Evolutionary conservation across 2,329 filamentous ascomycete species (phyloP).

Genomic region (Epicoccum nigrum): DNA sequence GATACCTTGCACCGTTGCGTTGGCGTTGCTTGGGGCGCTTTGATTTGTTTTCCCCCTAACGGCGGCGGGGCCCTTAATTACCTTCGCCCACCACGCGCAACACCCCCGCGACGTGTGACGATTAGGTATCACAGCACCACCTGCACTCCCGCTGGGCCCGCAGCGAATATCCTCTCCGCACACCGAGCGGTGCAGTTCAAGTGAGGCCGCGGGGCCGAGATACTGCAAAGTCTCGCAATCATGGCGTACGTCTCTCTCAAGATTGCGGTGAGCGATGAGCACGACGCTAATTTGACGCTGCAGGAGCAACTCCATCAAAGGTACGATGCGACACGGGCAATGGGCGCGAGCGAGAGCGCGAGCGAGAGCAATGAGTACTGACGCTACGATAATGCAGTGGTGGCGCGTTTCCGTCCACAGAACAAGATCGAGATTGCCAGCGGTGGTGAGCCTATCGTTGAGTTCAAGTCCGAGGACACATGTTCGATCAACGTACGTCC

Average conservation of each 20-base stretch:
- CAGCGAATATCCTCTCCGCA: slow-evolving; percentile 24
- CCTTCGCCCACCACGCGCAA: slow-evolving; percentile 41
- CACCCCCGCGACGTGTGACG: slow-evolving; percentile 31
- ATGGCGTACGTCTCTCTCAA: slow-evolving; percentile 46
- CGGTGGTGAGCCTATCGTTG: slow-evolving; percentile 89
- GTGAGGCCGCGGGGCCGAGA: slow-evolving; percentile 47
- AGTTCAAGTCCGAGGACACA: slow-evolving; percentile 87
- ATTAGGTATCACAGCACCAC: slow-evolving; percentile 45
- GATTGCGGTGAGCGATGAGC: slow-evolving; percentile 17
- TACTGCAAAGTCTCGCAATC: slow-evolving; percentile 36
- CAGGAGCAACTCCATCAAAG: slow-evolving; percentile 56
- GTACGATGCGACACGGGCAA: slow-evolving; percentile 33
- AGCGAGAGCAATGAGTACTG: slow-evolving; percentile 23
- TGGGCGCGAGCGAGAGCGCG: neutral
- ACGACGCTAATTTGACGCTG: slow-evolving; percentile 51
- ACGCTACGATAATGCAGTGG: slow-evolving; percentile 63
- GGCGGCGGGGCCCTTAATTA: slow-evolving; percentile 40
- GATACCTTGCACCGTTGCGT: slow-evolving; percentile 5
- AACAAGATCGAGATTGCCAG: slow-evolving; percentile 92
- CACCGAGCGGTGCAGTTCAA: slow-evolving; percentile 27
- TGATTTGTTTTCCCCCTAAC: slow-evolving; percentile 40
- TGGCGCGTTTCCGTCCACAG: slow-evolving; percentile 96
- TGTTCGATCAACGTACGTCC: slow-evolving; percentile 77
- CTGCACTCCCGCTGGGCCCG: slow-evolving; percentile 21
- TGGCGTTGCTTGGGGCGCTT: slow-evolving; percentile 17